Evolutionary conservation across 1,284 basidiomycete genomes (phyloP).

Genomic region (Malassezia equina): DNA sequence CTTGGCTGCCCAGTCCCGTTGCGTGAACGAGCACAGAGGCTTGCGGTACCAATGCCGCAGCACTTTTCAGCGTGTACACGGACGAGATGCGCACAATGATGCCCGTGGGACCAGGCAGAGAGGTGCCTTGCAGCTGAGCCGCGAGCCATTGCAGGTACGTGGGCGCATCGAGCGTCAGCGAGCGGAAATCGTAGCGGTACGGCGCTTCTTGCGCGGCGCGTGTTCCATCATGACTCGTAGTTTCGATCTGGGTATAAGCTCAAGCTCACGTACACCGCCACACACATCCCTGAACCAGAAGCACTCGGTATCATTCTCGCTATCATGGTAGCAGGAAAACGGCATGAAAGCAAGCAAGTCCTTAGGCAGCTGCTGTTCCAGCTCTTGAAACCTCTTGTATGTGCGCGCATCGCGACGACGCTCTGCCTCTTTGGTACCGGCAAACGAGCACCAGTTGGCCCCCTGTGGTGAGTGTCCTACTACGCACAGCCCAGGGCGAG

Average conservation of each 20-base stretch:
- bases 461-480: conserved; percentile 49
- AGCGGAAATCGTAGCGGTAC: conserved; percentile 24
- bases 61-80: conserved; percentile 14
- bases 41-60: conserved; percentile 12
- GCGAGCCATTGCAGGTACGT: conserved; percentile 31
- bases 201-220: conserved; percentile 1
- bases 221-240: background rate
- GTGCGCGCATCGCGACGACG: conserved; percentile 22
- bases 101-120: conserved; percentile 21
- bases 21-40: conserved; percentile 50
- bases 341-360: conserved; percentile 27
- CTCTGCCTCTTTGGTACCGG: conserved; percentile 43
- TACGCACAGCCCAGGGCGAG: conserved; percentile 61
- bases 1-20: conserved; percentile 48
- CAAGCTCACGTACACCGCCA: conserved; percentile 8
- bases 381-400: conserved; percentile 22
- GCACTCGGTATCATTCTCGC: conserved; percentile 16
- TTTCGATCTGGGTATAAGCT: background rate
- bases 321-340: conserved; percentile 23
- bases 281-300: conserved; percentile 27
- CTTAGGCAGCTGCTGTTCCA: conserved; percentile 20
- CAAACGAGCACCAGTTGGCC: conserved; percentile 60
- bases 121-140: conserved; percentile 16
- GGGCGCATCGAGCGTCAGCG: conserved; percentile 28
- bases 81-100: conserved; percentile 21